phyloP scores from a whole-genome alignment of 108 stramenopile species.

The Nitzschia sp. region DNA sequence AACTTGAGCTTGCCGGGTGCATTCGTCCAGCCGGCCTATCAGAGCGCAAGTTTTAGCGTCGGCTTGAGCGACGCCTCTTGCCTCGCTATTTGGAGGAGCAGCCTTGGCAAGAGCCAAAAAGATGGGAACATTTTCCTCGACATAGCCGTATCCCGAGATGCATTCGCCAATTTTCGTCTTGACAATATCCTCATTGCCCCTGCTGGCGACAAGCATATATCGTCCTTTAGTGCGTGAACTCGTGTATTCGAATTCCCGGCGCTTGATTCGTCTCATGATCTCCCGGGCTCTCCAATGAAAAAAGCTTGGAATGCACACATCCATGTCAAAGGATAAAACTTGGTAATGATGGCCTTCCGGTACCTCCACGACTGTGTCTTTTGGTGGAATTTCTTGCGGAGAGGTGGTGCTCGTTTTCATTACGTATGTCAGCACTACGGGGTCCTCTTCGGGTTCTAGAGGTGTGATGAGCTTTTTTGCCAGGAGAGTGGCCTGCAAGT shows the following conservation, averaged over 20 bases:
- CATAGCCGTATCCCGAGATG: slow-evolving; percentile 58
- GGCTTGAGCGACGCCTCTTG: slow-evolving; percentile 58
- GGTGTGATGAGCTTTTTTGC: slow-evolving; percentile 45
- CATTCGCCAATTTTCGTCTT: slow-evolving; percentile 60
- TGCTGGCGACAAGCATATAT: slow-evolving; percentile 55
- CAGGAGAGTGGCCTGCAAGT: slow-evolving; percentile 52
- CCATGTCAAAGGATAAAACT: slow-evolving; percentile 65
- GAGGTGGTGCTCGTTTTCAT: slow-evolving; percentile 72
- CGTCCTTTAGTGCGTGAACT: slow-evolving; percentile 71
- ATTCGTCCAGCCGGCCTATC: slow-evolving; percentile 58
- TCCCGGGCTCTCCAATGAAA: slow-evolving; percentile 69
- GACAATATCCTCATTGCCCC: slow-evolving; percentile 64
- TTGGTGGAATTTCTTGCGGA: slow-evolving; percentile 25
- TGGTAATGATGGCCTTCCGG: slow-evolving; percentile 7
- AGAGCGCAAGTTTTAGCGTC: slow-evolving; percentile 62
- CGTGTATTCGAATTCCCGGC: slow-evolving; percentile 82
- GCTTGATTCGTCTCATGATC: slow-evolving; percentile 70
- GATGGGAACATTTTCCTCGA: slow-evolving; percentile 39
- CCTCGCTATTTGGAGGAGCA: slow-evolving; percentile 58
- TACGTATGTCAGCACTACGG: slow-evolving; percentile 59
- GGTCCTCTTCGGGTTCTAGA: slow-evolving; percentile 21
- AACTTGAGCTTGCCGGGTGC: slow-evolving; percentile 22
- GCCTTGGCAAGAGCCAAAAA: slow-evolving; percentile 43
- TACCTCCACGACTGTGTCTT: neutral
- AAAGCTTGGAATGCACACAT: slow-evolving; percentile 63